Conservation (phyloP, 371 early-diverging fungal species). For the Mucor lusitanicus region DNA sequence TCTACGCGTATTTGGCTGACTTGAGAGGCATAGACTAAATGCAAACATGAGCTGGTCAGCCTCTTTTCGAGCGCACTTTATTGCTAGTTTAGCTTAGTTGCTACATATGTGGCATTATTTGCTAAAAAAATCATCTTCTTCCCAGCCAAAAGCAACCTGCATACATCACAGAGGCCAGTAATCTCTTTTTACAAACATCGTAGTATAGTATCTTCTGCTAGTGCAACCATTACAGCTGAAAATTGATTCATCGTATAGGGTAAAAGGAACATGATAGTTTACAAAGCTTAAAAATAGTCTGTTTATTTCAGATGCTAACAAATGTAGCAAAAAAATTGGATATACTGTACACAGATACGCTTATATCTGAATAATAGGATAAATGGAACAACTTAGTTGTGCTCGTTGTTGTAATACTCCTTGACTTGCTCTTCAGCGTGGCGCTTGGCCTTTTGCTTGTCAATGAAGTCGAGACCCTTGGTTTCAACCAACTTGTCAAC, state of each 20-base stretch:
- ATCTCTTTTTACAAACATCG: not conserved
- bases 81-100: too few species aligned
- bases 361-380: not conserved
- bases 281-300: not conserved
- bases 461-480: slow-evolving; percentile 54
- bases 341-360: not conserved
- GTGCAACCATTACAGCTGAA: not conserved
- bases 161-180: too few species aligned
- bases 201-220: not conserved
- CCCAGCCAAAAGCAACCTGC: too few species aligned
- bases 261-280: not conserved
- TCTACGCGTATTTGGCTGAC: too few species aligned
- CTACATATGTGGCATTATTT: too few species aligned
- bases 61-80: too few species aligned
- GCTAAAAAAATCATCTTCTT: too few species aligned
- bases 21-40: too few species aligned
- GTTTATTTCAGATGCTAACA: not conserved
- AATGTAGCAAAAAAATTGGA: not conserved
- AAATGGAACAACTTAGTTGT: not conserved
- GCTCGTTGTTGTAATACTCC: slow-evolving; percentile 28
- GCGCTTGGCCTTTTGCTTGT: slow-evolving; percentile 45
- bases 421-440: slow-evolving; percentile 42
- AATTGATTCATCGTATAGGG: not conserved
- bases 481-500: slow-evolving; percentile 33
- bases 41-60: too few species aligned